phyloP scores from a whole-genome alignment of 2,329 filamentous ascomycete species.

The Nannizzia gypsea region DNA sequence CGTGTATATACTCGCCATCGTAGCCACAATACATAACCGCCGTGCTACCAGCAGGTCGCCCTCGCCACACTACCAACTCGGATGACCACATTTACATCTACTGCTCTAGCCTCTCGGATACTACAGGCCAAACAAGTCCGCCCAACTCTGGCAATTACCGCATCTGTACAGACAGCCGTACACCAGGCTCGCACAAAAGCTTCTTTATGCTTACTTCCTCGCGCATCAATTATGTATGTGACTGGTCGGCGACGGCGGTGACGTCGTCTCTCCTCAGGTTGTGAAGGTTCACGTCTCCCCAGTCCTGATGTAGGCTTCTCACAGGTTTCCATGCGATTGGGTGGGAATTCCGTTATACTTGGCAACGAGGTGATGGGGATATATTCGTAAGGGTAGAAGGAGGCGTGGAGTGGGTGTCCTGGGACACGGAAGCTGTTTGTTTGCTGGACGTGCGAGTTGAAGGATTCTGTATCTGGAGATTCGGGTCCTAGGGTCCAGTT shows the following conservation, averaged over 20 bases:
- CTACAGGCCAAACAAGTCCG: slow-evolving; percentile 32
- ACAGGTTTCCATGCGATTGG: background rate
- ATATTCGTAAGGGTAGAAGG: slow-evolving; percentile 23
- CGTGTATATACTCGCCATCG: background rate
- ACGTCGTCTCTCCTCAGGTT: background rate
- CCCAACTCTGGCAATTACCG: slow-evolving; percentile 31
- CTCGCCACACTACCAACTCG: slow-evolving; percentile 22
- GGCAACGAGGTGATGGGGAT: slow-evolving; percentile 21
- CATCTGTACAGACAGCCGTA: slow-evolving; percentile 31
- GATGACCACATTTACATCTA: slow-evolving; percentile 30
- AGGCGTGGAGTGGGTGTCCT: slow-evolving; percentile 29
- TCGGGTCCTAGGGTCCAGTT: slow-evolving; percentile 7
- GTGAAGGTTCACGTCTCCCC: background rate
- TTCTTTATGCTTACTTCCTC: slow-evolving; percentile 26
- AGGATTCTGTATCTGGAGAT: background rate
- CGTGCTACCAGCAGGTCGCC: background rate
- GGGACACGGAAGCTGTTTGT: slow-evolving; percentile 21
- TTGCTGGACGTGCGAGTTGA: background rate
- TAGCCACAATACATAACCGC: too few species aligned
- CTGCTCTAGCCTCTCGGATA: slow-evolving; percentile 32
- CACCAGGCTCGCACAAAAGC: slow-evolving; percentile 36
- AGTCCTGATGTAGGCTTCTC: too few species aligned
- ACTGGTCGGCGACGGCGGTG: slow-evolving; percentile 5
- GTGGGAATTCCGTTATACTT: slow-evolving; percentile 13
- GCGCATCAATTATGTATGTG: slow-evolving; percentile 27